Base-by-base conservation (phyloP, 2,329 filamentous ascomycete species). In the Nothomitra cinnamomea region DNA sequence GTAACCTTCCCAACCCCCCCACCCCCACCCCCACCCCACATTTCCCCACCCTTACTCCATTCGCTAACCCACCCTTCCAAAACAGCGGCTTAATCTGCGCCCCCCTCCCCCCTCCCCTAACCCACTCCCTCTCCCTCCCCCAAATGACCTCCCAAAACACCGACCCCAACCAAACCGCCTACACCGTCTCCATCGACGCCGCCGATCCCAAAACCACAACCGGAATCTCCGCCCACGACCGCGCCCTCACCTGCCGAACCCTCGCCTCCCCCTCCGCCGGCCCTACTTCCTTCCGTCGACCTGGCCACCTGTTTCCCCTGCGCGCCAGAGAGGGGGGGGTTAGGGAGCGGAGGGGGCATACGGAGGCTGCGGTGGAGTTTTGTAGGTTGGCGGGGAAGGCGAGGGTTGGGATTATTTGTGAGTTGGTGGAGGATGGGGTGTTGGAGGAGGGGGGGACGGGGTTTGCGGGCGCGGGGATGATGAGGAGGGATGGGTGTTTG, bases 21-120 rank as follows among this genome's bases (percentile, higher is more conserved):
- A n/a, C 92, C 64, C 80, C 90, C 64, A 83, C 98, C 70, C 96
- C 92, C 79, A 85, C 85, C 0, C 90, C 92, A n/a, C 75, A 96
- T 56, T 74, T 79, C 51, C 75, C 83, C 52, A 67, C 76, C 42
- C 81, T 85, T 62, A 82, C 86, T 65, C 73, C n/a, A n/a, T n/a
- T n/a, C n/a, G n/a, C n/a, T 76, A 53, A 70, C 74, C 55, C 82
- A 61, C 74, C 77, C 56, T 82, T 96, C 32, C 89, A 89, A 25
- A 25, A 10, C 12, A 49, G 87, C 2, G 92, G 92, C 65, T 80
- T 90, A 64, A 83, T 98, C 71, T 96, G 92, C 79, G 85, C 85
- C 0, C 90, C 92, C 15, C 75, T 96, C 57, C 74, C 79, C 51
- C 75, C 83, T 51, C 67, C 77, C 42, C 81, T 85, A 62, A 83